Evolutionary conservation across 2,329 filamentous ascomycete genomes (phyloP), one percentile per base, ranked within the genome.

Genomic region (Colletotrichum lupini): DNA sequence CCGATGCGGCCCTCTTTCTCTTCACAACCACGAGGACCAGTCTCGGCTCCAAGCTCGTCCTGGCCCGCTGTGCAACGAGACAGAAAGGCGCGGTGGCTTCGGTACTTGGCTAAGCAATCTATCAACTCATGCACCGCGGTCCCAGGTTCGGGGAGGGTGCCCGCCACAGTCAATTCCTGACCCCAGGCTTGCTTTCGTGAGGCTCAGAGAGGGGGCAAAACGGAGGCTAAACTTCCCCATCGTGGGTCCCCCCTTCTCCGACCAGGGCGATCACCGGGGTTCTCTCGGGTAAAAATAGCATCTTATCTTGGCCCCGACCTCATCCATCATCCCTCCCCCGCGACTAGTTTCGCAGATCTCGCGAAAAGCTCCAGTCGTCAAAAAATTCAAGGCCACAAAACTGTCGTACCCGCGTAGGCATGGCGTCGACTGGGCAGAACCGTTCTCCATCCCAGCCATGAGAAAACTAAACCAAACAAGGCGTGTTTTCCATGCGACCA

Each of bases 181-280:
- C 49, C 16, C 71, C 56, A 46, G 56, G 49, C 60, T 57, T 26
- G 66, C 26, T 75, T 26, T 70, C 62, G 28, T 77, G 76, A 57
- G 79, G 77, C 35, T 81, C 79, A 19, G 82, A 81, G 63, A 84
- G 84, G 2, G 2, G 83, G 82, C 16, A 59, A 66, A 59, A 64
- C 70, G 46, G 62, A 26, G 26, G 67, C 30, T 63, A 56, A 70
- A 70, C 61, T 56, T 61, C 67, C 56, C 67, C 46, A 49, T 69
- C 66, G 24, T 65, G 60, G 70, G 35, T 58, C 61, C 46, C 59
- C 37, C 49, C 57, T 49, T 56, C 71, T 52, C 56, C 55, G 19
- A 61, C 67, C 32, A 60, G 67, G 71, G 60, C 60, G 71, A 71
- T 66, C 71, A 66, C 67, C 49, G 60, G 66, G 71, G 61, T 37